phyloP scores from a whole-genome alignment of 495 filamentous ascomycete genomes.

The Peziza echinospora region DNA sequence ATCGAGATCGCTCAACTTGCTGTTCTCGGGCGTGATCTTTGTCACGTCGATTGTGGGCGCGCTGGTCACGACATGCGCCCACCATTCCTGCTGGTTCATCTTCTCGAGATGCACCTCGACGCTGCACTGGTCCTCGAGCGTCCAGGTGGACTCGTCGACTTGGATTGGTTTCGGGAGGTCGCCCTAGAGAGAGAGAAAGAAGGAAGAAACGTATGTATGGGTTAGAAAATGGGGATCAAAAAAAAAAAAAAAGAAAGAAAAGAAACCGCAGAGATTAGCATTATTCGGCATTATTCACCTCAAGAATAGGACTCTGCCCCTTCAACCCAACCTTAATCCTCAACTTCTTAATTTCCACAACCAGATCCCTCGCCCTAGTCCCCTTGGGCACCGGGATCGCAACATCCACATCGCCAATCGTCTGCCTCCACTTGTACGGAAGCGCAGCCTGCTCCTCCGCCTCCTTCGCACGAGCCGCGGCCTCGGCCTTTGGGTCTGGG shows the following conservation, averaged over 20 bases:
- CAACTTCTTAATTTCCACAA: slow-evolving; percentile 60
- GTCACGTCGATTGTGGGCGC: slow-evolving; percentile 82
- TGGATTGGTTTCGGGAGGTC: slow-evolving; percentile 58
- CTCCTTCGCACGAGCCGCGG: slow-evolving; percentile 54
- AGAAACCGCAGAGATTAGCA: no score
- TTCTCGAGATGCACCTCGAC: slow-evolving; percentile 88
- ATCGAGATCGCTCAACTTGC: slow-evolving; percentile 73
- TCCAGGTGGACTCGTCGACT: slow-evolving; percentile 85
- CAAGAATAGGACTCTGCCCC: slow-evolving; percentile 67
- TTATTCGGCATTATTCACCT: no score
- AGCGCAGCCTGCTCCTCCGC: slow-evolving; percentile 71
- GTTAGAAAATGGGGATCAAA: no score
- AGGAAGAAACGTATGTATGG: not conserved
- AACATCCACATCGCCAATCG: slow-evolving; percentile 78
- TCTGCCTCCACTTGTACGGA: slow-evolving; percentile 95
- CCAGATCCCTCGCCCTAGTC: slow-evolving; percentile 64
- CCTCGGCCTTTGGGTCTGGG: slow-evolving; percentile 32
- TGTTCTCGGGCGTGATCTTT: slow-evolving; percentile 86
- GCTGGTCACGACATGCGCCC: slow-evolving; percentile 66
- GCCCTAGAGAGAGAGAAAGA: slow-evolving; percentile 33
- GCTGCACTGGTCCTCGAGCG: slow-evolving; percentile 59
- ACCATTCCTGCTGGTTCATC: slow-evolving; percentile 94
- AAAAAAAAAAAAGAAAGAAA: no score
- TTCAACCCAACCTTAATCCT: slow-evolving; percentile 65
- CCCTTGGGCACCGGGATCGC: slow-evolving; percentile 53